These are phyloP conservation scores for Patellaria atrata DNA, from an alignment of 495 filamentous ascomycete genomes.

Conservation along the genomic window DNA sequence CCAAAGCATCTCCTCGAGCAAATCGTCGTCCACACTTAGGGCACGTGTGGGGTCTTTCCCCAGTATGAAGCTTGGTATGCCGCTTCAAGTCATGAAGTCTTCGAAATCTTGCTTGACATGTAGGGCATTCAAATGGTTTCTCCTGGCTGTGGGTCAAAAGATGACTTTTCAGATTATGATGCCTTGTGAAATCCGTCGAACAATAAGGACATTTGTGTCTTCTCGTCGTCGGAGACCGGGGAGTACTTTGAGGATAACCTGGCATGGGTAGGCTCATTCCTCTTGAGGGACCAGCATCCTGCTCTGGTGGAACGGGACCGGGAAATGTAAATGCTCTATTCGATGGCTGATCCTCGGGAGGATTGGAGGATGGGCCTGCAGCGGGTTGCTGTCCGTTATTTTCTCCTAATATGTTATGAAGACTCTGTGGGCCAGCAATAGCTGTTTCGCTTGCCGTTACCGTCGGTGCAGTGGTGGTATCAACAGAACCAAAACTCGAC, in stretches of 20 bases:
- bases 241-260: slow-evolving; percentile 43
- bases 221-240: slow-evolving; percentile 61
- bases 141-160: slow-evolving; percentile 96
- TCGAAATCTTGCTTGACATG: slow-evolving; percentile 79
- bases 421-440: slow-evolving; percentile 16
- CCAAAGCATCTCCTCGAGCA: slow-evolving; percentile 86
- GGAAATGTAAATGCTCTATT: slow-evolving; percentile 30
- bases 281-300: slow-evolving; percentile 37
- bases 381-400: slow-evolving; percentile 12
- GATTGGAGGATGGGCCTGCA: slow-evolving; percentile 1
- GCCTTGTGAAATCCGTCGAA: slow-evolving; percentile 87
- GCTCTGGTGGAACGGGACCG: slow-evolving; percentile 25
- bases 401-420: slow-evolving; percentile 16
- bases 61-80: slow-evolving; percentile 91
- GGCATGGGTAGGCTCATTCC: slow-evolving; percentile 66
- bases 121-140: slow-evolving; percentile 86
- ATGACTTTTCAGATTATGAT: slow-evolving; percentile 98
- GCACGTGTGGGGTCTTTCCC: slow-evolving; percentile 88
- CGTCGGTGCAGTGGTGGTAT: slow-evolving; percentile 29
- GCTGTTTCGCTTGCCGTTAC: slow-evolving; percentile 30
- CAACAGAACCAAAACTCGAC: slow-evolving; percentile 28
- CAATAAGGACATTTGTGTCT: slow-evolving; percentile 96
- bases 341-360: slow-evolving; percentile 15
- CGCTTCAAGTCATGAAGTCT: slow-evolving; percentile 91
- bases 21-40: slow-evolving; percentile 88